Percentiles rank a stretch among this genome's conserved stretches.
Conservation (phyloP, 148 eudicot genomes). For the Diospyros kaki region DNA sequence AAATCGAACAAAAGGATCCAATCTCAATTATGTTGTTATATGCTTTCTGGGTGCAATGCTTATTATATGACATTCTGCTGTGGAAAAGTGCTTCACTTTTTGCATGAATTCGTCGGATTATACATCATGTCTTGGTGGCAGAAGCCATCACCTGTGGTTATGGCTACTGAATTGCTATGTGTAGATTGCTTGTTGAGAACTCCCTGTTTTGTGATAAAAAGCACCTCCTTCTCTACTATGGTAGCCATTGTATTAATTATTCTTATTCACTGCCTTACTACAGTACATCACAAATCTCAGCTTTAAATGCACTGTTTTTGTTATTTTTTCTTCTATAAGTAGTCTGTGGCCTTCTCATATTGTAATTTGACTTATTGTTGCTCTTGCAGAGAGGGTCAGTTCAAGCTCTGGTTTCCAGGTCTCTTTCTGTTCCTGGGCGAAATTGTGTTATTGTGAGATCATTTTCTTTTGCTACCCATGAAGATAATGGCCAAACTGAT, state of each 20-base stretch:
- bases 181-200: neutral
- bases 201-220: neutral
- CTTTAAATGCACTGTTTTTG: neutral
- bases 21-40: too few species aligned
- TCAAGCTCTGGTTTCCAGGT: slow-evolving; percentile 50
- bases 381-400: slow-evolving; percentile 42
- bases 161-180: neutral
- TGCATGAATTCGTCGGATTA: too few species aligned
- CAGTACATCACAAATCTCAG: neutral
- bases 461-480: slow-evolving; percentile 43
- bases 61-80: too few species aligned
- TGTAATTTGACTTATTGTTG: neutral
- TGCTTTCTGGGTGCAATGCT: too few species aligned
- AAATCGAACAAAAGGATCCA: neutral
- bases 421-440: slow-evolving; percentile 72
- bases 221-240: neutral
- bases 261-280: neutral
- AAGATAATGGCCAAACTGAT: slow-evolving; percentile 36
- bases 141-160: neutral
- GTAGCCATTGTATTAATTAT: too few species aligned
- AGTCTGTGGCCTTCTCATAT: neutral
- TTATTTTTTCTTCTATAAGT: neutral
- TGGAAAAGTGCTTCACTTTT: too few species aligned
- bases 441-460: slow-evolving; percentile 74
- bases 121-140: neutral